Percentiles rank a stretch among this genome's conserved stretches.
Conservation (phyloP, 78 protist genomes). For the Isochrysis galbana region DNA sequence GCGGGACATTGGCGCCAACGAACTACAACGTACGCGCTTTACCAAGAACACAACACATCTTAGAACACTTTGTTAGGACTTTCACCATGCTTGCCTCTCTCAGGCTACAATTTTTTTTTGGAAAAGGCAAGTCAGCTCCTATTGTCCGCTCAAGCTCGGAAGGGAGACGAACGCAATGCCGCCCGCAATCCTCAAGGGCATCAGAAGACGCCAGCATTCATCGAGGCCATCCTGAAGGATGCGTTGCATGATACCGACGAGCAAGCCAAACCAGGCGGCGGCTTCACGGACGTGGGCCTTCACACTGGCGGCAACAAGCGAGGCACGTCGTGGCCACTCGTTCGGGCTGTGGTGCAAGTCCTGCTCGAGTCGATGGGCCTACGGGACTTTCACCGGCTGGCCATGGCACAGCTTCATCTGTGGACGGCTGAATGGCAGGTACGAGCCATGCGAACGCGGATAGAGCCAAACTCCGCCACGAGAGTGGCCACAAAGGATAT, state of each 20-base stretch:
- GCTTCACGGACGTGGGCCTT: conserved; percentile 17
- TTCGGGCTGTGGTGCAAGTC: neutral
- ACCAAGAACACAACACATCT: too few species aligned
- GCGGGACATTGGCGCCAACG: too few species aligned
- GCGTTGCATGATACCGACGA: neutral
- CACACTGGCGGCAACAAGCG: neutral
- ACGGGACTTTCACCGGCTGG: neutral
- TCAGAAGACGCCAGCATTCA: conserved; percentile 10
- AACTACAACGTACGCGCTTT: too few species aligned
- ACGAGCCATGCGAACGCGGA: too few species aligned
- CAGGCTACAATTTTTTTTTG: too few species aligned
- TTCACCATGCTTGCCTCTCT: too few species aligned
- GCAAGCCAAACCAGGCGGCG: neutral
- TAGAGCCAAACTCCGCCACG: too few species aligned
- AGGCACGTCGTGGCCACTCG: neutral
- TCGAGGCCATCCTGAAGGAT: conserved; percentile 1
- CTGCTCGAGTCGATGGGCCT: neutral
- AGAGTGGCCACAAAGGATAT: too few species aligned
- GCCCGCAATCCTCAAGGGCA: neutral
- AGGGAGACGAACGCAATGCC: neutral
- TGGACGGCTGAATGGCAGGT: neutral
- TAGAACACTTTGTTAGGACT: too few species aligned
- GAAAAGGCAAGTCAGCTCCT: too few species aligned
- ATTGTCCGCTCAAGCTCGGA: neutral
- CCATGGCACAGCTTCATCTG: neutral